Conservation (phyloP, 2,329 filamentous ascomycete species). For the Ceratocystis huliohia region DNA sequence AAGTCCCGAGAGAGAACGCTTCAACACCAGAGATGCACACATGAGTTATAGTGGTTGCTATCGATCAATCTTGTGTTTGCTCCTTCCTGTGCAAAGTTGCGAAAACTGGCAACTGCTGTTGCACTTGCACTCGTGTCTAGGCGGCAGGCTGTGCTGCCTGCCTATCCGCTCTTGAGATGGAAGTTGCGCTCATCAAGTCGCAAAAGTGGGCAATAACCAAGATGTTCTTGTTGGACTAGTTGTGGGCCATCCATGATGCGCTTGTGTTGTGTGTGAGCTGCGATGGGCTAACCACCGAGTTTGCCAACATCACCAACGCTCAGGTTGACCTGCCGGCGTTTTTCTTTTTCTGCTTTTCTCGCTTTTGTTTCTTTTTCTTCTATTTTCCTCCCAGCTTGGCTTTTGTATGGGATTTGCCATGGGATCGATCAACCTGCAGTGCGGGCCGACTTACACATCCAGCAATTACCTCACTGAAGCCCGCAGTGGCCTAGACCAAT, state of each 20-base stretch:
- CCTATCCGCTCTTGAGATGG: neutral
- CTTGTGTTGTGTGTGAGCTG: no score
- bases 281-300: no score
- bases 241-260: neutral
- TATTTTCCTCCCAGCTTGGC: neutral
- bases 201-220: neutral
- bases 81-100: neutral
- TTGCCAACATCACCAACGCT: no score
- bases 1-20: no score
- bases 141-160: neutral
- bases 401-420: constrained; percentile 1
- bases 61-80: neutral
- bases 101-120: neutral
- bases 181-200: neutral
- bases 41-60: neutral
- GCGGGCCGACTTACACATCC: constrained; percentile 10
- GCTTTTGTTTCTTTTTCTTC: neutral
- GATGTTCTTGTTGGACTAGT: neutral
- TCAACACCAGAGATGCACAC: neutral
- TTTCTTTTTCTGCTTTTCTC: neutral
- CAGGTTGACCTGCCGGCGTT: neutral
- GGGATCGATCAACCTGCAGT: neutral
- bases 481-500: neutral
- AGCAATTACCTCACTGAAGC: constrained; percentile 7
- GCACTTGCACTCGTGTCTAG: neutral